A percentile compares a stretch with the other conserved stretches of the same genome.
These are phyloP conservation scores for Fusarium sp. DNA, from an alignment of 2,329 filamentous ascomycete species.

Conservation along the genomic window DNA sequence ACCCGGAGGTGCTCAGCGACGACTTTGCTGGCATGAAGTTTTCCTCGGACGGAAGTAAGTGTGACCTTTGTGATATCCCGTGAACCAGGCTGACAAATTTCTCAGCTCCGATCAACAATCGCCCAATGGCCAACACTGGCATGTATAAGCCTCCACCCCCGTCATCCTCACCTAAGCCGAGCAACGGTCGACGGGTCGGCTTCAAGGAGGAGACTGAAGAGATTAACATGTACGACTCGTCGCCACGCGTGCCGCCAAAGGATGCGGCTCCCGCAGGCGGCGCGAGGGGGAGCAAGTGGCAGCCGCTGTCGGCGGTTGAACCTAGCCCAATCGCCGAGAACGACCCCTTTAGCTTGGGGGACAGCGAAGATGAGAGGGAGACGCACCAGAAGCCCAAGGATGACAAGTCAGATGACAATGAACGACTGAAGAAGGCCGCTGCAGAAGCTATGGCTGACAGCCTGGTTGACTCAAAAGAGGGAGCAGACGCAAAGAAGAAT, in stretches of 20 bases:
- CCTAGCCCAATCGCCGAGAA: conserved; percentile 90
- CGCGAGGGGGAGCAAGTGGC: conserved; percentile 92
- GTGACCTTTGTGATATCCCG: background rate
- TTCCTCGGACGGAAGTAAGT: conserved; percentile 74
- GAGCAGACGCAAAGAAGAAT: conserved; percentile 54
- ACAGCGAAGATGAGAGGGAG: conserved; percentile 92
- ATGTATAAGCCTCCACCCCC: conserved; percentile 80
- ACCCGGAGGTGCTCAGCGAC: conserved; percentile 90
- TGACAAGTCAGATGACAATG: conserved; percentile 70
- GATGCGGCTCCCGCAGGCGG: conserved; percentile 63
- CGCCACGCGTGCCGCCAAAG: conserved; percentile 70
- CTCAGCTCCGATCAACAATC: conserved; percentile 63
- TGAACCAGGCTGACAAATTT: conserved; percentile 34
- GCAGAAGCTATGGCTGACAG: conserved; percentile 73
- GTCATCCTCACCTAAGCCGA: conserved; percentile 66
- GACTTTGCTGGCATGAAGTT: conserved; percentile 85
- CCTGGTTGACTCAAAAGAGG: conserved; percentile 60
- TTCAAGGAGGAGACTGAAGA: conserved; percentile 81
- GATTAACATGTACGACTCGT: conserved; percentile 81
- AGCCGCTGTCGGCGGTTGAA: conserved; percentile 87
- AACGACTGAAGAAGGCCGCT: conserved; percentile 77
- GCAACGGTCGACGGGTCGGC: conserved; percentile 68
- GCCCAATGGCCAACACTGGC: conserved; percentile 82
- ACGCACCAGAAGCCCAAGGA: conserved; percentile 70
- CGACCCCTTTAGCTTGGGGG: conserved; percentile 96